Evolutionary conservation across 2,329 filamentous ascomycete genomes (phyloP).

Genomic region (Malbranchea cinnamomea): DNA sequence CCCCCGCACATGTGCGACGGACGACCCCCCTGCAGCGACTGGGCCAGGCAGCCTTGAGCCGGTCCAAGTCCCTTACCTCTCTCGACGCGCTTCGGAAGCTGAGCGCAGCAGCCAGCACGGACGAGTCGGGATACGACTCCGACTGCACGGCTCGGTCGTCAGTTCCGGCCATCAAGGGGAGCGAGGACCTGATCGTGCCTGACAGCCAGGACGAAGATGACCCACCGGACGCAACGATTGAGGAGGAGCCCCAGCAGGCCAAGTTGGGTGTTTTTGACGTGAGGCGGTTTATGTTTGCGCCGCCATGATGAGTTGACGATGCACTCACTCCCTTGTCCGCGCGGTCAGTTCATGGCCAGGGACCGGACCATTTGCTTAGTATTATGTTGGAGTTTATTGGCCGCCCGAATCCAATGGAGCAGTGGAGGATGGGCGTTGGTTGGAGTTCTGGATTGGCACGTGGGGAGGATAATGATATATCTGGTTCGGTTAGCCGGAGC

Average conservation of each 20-base stretch:
- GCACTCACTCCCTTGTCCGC: too few relatives aligned
- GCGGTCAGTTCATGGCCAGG: too few relatives aligned
- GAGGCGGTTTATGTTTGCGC: slow-evolving; percentile 7
- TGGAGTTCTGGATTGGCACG: too few relatives aligned
- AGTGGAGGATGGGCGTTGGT: too few relatives aligned
- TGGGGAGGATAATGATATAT: too few relatives aligned
- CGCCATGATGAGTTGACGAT: background rate
- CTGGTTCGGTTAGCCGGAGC: too few relatives aligned
- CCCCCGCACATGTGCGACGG: slow-evolving; percentile 10
- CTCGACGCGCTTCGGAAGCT: slow-evolving; percentile 3
- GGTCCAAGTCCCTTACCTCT: slow-evolving; percentile 22
- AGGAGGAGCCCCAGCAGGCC: background rate
- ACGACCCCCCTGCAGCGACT: slow-evolving; percentile 28
- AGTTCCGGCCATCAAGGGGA: slow-evolving; percentile 20
- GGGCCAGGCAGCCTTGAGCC: slow-evolving; percentile 24
- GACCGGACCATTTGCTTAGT: too few relatives aligned
- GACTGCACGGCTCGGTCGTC: slow-evolving; percentile 5
- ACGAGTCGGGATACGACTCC: slow-evolving; percentile 11
- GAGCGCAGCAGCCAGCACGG: too few relatives aligned
- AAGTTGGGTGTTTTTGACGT: slow-evolving; percentile 7
- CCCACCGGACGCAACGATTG: slow-evolving; percentile 9
- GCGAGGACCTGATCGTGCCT: slow-evolving; percentile 38
- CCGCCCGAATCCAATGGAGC: too few relatives aligned
- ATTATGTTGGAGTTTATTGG: too few relatives aligned
- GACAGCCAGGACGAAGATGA: slow-evolving; percentile 32